phyloP scores from a whole-genome alignment of 129 eudicot species.

The Flaveria bidentis region DNA sequence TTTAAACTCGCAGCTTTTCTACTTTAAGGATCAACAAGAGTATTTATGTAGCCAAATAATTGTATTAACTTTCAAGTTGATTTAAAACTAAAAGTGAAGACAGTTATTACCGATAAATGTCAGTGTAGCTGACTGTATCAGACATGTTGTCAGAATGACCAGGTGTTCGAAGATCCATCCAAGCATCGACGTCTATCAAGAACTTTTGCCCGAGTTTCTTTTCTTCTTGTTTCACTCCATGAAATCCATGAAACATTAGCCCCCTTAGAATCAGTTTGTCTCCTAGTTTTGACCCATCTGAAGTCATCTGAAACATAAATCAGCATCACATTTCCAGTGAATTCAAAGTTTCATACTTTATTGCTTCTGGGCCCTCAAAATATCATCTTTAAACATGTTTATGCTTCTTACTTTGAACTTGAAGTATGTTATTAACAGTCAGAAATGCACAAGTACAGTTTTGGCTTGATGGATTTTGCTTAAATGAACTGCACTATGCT shows the following conservation, averaged over 20 bases:
- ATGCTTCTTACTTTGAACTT: too few relatives aligned
- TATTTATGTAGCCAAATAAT: slow-evolving; percentile 3
- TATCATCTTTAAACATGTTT: too few relatives aligned
- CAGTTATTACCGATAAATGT: slow-evolving; percentile 62
- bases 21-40: not conserved
- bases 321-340: not conserved
- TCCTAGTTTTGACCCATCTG: slow-evolving; percentile 30
- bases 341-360: not conserved
- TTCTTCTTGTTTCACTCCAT: slow-evolving; percentile 83
- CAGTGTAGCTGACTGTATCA: slow-evolving; percentile 86
- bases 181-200: slow-evolving; percentile 81
- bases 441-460: too few relatives aligned
- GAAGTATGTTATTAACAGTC: too few relatives aligned
- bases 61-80: slow-evolving; percentile 9
- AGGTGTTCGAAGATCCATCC: slow-evolving; percentile 86
- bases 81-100: not conserved
- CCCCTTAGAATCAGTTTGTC: slow-evolving; percentile 82
- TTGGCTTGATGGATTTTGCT: too few relatives aligned
- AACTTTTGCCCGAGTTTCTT: slow-evolving; percentile 82
- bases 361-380: too few relatives aligned
- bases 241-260: slow-evolving; percentile 79
- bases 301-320: slow-evolving; percentile 26
- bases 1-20: not conserved
- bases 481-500: too few relatives aligned
- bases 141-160: slow-evolving; percentile 62